phyloP scores from a whole-genome alignment of 495 filamentous ascomycete genomes.

The Penicillium roqueforti region DNA sequence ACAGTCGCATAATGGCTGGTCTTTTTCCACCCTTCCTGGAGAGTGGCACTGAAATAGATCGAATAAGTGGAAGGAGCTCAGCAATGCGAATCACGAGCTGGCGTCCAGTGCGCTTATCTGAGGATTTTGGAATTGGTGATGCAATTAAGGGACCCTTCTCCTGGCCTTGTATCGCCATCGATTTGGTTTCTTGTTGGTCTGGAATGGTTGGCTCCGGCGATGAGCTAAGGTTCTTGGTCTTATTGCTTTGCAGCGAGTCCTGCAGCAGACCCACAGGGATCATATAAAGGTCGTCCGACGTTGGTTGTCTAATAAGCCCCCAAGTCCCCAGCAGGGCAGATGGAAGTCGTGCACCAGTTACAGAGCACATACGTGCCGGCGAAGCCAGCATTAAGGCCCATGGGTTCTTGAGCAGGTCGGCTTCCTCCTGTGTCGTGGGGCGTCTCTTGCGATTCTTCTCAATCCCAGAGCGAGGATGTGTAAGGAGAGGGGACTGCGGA shows the following conservation, averaged over 20 bases:
- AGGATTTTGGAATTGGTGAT: not conserved
- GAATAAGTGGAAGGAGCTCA: constrained; percentile 26
- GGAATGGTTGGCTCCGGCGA: not conserved
- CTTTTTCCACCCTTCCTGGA: constrained; percentile 11
- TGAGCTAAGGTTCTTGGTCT: not conserved
- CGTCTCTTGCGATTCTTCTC: constrained; percentile 24
- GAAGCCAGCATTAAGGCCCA: constrained; percentile 58
- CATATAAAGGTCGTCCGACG: constrained; percentile 52
- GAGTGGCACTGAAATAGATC: constrained; percentile 12
- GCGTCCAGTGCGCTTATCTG: constrained; percentile 5
- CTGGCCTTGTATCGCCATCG: too few species aligned
- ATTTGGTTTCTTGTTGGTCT: not conserved
- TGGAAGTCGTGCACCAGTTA: constrained; percentile 57
- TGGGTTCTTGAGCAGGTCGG: constrained; percentile 34
- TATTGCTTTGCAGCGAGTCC: constrained; percentile 18
- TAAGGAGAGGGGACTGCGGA: constrained; percentile 39
- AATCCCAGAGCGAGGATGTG: constrained; percentile 15
- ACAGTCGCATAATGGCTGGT: constrained; percentile 17
- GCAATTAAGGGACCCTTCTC: not conserved
- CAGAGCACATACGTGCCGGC: constrained; percentile 55
- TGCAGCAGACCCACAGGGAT: constrained; percentile 51
- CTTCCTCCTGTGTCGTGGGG: constrained; percentile 41
- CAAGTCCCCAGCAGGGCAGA: constrained; percentile 61
- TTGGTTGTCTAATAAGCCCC: constrained; percentile 52
- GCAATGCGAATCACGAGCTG: constrained; percentile 29